phyloP scores from a whole-genome alignment of 176 grass and related monocot species.

The Oryza glaberrima region DNA sequence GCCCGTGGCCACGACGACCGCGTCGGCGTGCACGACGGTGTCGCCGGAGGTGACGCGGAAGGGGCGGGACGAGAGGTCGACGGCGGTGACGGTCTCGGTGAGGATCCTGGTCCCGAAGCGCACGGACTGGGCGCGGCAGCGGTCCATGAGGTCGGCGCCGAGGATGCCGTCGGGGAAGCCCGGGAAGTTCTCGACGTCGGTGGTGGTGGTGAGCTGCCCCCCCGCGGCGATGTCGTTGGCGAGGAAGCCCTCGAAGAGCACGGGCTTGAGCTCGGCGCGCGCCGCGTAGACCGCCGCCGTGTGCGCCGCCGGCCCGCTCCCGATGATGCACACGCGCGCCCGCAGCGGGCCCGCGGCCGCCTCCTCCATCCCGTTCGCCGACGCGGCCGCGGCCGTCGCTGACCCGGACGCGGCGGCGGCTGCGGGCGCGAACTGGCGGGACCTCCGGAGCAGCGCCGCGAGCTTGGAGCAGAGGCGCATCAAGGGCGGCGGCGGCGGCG shows the following conservation, averaged over 20 bases:
- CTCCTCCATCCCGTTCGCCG: constrained; percentile 64
- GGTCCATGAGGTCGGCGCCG: constrained; percentile 83
- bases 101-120: constrained; percentile 77
- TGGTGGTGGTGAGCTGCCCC: constrained; percentile 97
- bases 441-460: constrained; percentile 66
- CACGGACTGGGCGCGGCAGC: constrained; percentile 65
- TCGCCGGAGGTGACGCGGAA: constrained; percentile 72
- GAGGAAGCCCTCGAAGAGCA: constrained; percentile 91
- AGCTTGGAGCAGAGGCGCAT: constrained; percentile 69
- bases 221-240: constrained; percentile 97
- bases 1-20: constrained; percentile 78
- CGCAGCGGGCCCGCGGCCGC: constrained; percentile 53
- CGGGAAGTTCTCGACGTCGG: constrained; percentile 96
- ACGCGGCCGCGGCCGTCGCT: neutral
- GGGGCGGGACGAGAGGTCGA: constrained; percentile 72
- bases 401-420: constrained; percentile 14
- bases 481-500: constrained; percentile 24
- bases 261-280: constrained; percentile 72
- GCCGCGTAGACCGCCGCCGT: constrained; percentile 90
- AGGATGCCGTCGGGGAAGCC: constrained; percentile 88
- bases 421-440: constrained; percentile 37
- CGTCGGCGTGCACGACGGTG: constrained; percentile 71
- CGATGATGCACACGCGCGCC: constrained; percentile 87
- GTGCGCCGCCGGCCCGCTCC: constrained; percentile 89
- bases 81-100: constrained; percentile 78